Base-by-base conservation (phyloP, 495 filamentous ascomycete genomes). In the Aspergillus homomorphus region DNA sequence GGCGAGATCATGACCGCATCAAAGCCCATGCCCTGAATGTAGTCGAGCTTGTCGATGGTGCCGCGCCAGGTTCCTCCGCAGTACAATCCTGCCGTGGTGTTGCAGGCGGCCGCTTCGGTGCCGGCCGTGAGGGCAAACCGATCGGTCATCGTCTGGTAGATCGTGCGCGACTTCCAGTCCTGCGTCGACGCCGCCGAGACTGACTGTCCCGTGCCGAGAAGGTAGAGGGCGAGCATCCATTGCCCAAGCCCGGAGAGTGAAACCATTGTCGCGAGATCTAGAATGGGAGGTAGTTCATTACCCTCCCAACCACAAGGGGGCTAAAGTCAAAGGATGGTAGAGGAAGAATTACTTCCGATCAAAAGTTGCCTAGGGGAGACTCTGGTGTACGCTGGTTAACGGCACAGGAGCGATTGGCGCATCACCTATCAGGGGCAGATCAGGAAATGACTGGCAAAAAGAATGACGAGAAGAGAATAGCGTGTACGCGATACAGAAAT, bases 1-100 rank as follows among this genome's bases (percentile, higher is more conserved):
- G 88, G 88, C 0, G 85, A 88, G 56, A 90, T 91, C 86, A 87
- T 89, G 41, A 90, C 74, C 12, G 87, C 87, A 53, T 84, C 84
- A 56, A 91, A 90, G 15, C 88, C 87, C 81, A 90, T 85, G 33
- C 76, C 74, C 61, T 89, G 78, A 61, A 91, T 69, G 54, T 73
- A 73, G 54, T 73, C 69, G 1, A 73, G 66, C 2, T 62, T 80
- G 28, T 83, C 77, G 54, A 83, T 82, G 33, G 90, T 77, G 2
- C 87, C 89, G 44, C 68, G 69, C 73, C 81, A 91, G 10, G 83
- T 85, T 0, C 89, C 89, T 28, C 87, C 88, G 63, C 88, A 92
- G 72, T 89, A 90, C 1, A 60, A 22, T 2, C 58, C 58, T 54
- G 71, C 61, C 1, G 68, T 71, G 9, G 80, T 66, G 65, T 82